Base-by-base conservation (phyloP, 2,329 filamentous ascomycete genomes). In the Exophiala calicioides region DNA sequence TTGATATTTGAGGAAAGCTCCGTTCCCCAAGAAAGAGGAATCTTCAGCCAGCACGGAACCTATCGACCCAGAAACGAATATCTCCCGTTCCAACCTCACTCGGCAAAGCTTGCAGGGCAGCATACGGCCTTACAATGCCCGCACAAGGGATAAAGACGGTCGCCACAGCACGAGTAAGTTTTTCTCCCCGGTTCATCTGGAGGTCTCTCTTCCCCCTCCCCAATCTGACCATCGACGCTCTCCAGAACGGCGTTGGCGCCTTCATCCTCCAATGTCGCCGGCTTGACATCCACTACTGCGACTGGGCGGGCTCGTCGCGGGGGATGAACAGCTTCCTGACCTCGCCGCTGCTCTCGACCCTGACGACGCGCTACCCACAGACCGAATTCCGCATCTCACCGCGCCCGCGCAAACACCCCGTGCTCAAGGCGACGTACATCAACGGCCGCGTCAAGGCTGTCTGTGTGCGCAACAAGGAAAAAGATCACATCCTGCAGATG, bases 261-360 rank as follows among this genome's bases (percentile, higher is more conserved):
- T 97, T 97, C 76, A 88, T 98, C 70, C 81, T 96, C 48, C 91
- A 95, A 76, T 98, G 93, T 82, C 95, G 89, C 77, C 87, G 85
- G 65, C 77, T 98, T 68, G 88, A 95, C 68, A 88, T 98, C 65
- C 88, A 95, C 74, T 98, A 95, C 76, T 97, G 93, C 76, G 90
- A 97, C 78, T 90, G 86, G 81, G 88, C 87, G 47, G 93, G 90
- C 55, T 95, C 88, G 68, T 97, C 91, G 27, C 82, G 76, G 63
- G 93, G 93, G 65, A 96, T 97, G 90, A 93, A 95, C 88, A 93
- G 77, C 55, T 30, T 50, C 19, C 38, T 52, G 15, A 5, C 26
- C 5, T 54, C 38, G 9, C 41, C 84, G 53, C 75, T 80, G 31
- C 74, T 95, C 45, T 76, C 85, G 37, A 72, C 77, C 57, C 96